Percentiles rank a stretch among this genome's conserved stretches.
These are phyloP conservation scores for Aspergillus versicolor DNA, from an alignment of 2,329 filamentous ascomycete genomes.

Conservation along the genomic window DNA sequence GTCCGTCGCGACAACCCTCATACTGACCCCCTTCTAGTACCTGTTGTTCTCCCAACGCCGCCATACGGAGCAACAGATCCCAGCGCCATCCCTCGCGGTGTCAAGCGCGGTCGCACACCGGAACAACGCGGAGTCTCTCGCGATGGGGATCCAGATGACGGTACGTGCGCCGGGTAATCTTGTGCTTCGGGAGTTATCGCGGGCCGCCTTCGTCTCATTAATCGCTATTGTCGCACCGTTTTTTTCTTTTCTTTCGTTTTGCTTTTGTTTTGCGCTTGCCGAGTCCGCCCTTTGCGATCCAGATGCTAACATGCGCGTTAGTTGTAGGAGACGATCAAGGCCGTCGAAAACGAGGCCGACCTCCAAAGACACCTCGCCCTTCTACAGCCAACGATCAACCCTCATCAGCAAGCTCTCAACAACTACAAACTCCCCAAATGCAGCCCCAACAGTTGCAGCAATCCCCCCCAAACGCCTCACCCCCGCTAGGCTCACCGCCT, in stretches of 20 bases:
- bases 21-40: slow-evolving; percentile 30
- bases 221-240: not conserved
- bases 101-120: slow-evolving; percentile 78
- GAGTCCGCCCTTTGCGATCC: not conserved
- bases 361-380: slow-evolving; percentile 48
- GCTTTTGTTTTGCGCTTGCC: not conserved
- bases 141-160: slow-evolving; percentile 66
- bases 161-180: slow-evolving; percentile 57
- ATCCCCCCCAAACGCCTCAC: slow-evolving; percentile 44
- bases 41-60: slow-evolving; percentile 37
- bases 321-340: slow-evolving; percentile 37
- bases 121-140: slow-evolving; percentile 61
- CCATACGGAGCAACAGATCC: slow-evolving; percentile 40
- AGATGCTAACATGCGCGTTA: slow-evolving; percentile 12
- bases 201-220: slow-evolving; percentile 19
- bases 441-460: slow-evolving; percentile 37
- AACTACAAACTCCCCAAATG: slow-evolving; percentile 42
- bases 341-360: slow-evolving; percentile 51
- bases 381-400: slow-evolving; percentile 33
- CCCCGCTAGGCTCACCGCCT: slow-evolving; percentile 63
- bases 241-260: not conserved
- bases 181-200: slow-evolving; percentile 16
- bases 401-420: slow-evolving; percentile 30
- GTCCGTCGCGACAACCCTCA: slow-evolving; percentile 28
- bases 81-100: slow-evolving; percentile 62